Evolutionary conservation across 768 basidiomycete genomes (phyloP).

Genomic region (Lanmaoa rubissima): DNA sequence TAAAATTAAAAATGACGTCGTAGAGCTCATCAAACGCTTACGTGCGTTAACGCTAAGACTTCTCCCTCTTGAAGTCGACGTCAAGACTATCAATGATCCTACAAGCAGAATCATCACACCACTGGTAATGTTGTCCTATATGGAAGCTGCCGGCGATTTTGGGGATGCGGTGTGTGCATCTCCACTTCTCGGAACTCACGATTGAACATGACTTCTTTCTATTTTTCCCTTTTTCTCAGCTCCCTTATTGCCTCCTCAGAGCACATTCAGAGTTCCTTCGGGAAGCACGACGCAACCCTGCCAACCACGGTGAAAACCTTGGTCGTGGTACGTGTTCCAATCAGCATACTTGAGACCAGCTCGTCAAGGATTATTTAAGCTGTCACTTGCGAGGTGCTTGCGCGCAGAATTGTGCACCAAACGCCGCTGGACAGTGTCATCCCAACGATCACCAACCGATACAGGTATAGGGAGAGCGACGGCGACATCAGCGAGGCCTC

Average conservation of each 20-base stretch:
- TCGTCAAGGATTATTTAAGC: constrained; percentile 41
- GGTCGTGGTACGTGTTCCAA: constrained; percentile 57
- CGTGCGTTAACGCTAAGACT: constrained; percentile 72
- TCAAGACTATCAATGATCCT: constrained; percentile 61
- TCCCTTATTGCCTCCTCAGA: constrained; percentile 79
- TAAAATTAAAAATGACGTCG: not conserved
- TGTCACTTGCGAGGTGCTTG: constrained; percentile 80
- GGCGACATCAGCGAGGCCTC: constrained; percentile 72
- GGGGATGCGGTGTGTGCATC: constrained; percentile 63
- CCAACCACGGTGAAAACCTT: constrained; percentile 84
- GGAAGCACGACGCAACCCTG: constrained; percentile 78
- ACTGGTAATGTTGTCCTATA: constrained; percentile 72
- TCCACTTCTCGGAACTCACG: not conserved
- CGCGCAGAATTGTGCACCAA: constrained; percentile 74
- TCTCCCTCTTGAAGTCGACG: constrained; percentile 79
- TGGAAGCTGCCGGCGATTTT: constrained; percentile 84
- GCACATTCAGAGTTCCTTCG: constrained; percentile 78
- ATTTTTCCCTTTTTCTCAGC: constrained; percentile 37
- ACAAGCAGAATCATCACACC: constrained; percentile 85
- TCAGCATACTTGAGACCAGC: not conserved
- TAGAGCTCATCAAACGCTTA: constrained; percentile 80
- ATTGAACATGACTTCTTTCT: not conserved
- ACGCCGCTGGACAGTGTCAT: constrained; percentile 61
- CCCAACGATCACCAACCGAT: constrained; percentile 76
- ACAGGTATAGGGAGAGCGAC: constrained; percentile 66